Percentiles rank a stretch among this genome's conserved stretches.
These are phyloP conservation scores for Chlamydomonas asymmetrica DNA, from an alignment of 139 green algal genomes.

Conservation along the genomic window DNA sequence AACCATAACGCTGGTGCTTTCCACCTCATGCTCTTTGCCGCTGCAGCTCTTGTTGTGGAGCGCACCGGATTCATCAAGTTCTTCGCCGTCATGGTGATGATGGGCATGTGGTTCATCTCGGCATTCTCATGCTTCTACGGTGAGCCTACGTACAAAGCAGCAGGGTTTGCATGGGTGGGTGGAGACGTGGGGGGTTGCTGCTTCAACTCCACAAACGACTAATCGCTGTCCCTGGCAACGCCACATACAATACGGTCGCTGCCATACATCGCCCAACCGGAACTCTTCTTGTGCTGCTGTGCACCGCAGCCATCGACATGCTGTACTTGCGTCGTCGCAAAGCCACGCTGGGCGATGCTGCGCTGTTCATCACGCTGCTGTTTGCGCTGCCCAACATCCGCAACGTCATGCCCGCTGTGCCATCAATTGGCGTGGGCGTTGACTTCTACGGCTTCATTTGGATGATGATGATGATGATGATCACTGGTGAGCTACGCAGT, in stretches of 20 bases:
- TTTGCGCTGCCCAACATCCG: constrained; percentile 9
- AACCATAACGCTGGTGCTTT: too few species aligned
- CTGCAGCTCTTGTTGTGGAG: too few species aligned
- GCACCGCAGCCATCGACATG: neutral
- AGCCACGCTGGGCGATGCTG: neutral
- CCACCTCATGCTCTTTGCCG: too few species aligned
- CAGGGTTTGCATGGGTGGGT: neutral
- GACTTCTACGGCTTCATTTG: neutral
- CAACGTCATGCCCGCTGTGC: neutral
- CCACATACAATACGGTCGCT: too few species aligned
- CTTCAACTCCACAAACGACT: too few species aligned
- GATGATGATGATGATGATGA: neutral
- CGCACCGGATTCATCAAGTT: too few species aligned
- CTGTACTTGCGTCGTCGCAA: neutral
- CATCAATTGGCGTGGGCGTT: neutral
- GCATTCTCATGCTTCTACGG: neutral
- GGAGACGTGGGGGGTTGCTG: too few species aligned
- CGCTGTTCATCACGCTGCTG: neutral
- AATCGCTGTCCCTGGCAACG: too few species aligned
- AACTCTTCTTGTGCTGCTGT: too few species aligned
- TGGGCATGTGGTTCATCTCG: neutral
- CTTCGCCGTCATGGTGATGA: neutral
- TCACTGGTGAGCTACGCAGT: neutral
- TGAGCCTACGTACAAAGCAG: neutral
- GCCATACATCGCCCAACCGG: too few species aligned